Conservation (phyloP, 2,329 filamentous ascomycete species). For the Diaporthe sp. region DNA sequence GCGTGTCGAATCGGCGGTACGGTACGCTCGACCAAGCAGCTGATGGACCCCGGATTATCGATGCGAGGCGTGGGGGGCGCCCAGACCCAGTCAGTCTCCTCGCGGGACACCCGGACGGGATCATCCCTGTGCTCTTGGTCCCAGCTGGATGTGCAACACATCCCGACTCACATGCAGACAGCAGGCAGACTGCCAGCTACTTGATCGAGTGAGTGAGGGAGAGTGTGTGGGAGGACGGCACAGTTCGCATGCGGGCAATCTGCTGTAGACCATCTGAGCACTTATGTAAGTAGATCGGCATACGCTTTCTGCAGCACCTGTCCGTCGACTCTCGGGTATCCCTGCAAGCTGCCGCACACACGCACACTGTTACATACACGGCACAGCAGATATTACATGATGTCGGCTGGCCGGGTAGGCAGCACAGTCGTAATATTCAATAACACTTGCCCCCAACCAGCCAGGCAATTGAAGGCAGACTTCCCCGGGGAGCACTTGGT, state of each 20-base stretch:
- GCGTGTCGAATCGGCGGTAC: conserved; percentile 20
- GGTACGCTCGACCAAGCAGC: background rate
- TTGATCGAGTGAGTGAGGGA: background rate
- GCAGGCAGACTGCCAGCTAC: background rate
- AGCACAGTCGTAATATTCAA: background rate
- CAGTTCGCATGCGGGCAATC: background rate
- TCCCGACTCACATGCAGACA: background rate
- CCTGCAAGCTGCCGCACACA: background rate
- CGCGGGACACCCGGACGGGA: background rate
- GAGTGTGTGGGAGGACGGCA: background rate
- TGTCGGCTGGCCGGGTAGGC: background rate
- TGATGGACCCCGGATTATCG: conserved; percentile 22
- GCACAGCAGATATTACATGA: background rate
- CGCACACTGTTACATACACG: too few species aligned
- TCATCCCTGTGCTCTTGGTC: background rate
- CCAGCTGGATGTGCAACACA: conserved; percentile 2
- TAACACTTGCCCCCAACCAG: background rate
- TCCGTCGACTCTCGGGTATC: background rate
- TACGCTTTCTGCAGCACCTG: background rate
- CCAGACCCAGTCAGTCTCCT: background rate
- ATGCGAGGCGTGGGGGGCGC: conserved; percentile 19
- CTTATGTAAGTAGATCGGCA: background rate
- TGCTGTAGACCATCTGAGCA: conserved; percentile 1
- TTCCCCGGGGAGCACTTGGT: background rate
- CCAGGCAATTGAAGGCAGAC: background rate